These are phyloP conservation scores for Escallonia herrerae DNA, from an alignment of 129 eudicot genomes.

Conservation along the genomic window DNA sequence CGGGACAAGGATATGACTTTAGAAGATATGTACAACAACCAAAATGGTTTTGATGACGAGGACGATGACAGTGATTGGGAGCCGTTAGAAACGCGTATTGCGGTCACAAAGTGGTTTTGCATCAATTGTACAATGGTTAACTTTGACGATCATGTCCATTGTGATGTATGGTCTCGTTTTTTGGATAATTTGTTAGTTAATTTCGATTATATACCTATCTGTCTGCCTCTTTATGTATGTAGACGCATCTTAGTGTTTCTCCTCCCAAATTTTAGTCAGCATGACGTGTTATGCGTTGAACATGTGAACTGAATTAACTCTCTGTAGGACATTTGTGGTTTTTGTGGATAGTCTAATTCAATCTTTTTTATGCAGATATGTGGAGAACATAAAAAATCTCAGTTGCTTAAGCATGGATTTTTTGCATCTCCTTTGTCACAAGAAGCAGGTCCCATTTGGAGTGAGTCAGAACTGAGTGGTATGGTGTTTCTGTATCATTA, in stretches of 20 bases:
- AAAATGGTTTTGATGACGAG: slow-evolving; percentile 60
- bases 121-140: slow-evolving; percentile 88
- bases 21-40: slow-evolving; percentile 54
- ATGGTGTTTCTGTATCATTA: no score
- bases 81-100: slow-evolving; percentile 38
- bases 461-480: slow-evolving; percentile 32
- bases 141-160: slow-evolving; percentile 42
- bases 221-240: not conserved
- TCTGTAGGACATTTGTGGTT: not conserved
- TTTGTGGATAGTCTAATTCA: slow-evolving; percentile 9
- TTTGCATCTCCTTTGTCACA: slow-evolving; percentile 50
- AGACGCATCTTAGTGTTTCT: no score
- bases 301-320: slow-evolving; percentile 1
- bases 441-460: slow-evolving; percentile 26
- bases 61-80: slow-evolving; percentile 97
- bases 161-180: slow-evolving; percentile 53
- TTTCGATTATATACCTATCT: slow-evolving; percentile 1
- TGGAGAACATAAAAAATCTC: slow-evolving; percentile 90
- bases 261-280: no score
- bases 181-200: slow-evolving; percentile 4
- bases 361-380: slow-evolving; percentile 47
- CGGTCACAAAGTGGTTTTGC: slow-evolving; percentile 74
- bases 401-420: slow-evolving; percentile 74
- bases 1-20: slow-evolving; percentile 60
- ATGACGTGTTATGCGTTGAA: no score